phyloP scores from a whole-genome alignment of 306 rosid species.

The Canavalia gladiata region DNA sequence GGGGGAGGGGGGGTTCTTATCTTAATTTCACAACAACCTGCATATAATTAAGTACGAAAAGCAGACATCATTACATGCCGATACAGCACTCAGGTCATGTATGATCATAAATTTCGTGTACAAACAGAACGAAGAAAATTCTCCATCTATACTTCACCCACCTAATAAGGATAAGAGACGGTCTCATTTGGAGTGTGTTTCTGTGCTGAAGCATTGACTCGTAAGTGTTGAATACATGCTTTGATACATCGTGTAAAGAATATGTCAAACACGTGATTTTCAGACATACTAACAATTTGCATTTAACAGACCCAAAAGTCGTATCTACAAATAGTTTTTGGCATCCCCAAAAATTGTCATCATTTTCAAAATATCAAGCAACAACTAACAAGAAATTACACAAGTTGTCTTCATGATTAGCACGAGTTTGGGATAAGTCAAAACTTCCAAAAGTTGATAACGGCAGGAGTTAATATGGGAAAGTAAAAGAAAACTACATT shows the following conservation, averaged over 20 bases:
- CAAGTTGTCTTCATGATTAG: not conserved
- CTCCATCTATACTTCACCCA: not conserved
- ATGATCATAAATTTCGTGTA: conserved; percentile 21
- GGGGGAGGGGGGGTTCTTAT: conserved; percentile 18
- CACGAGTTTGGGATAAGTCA: not conserved
- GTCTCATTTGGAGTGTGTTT: not conserved
- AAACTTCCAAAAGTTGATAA: not conserved
- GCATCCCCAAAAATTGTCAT: not conserved
- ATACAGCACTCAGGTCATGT: conserved; percentile 27
- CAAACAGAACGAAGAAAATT: conserved; percentile 9
- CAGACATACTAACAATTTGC: conserved; percentile 1
- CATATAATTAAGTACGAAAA: conserved; percentile 42
- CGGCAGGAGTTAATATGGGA: not conserved
- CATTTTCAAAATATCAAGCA: not conserved
- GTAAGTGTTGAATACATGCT: not conserved
- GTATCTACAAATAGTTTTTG: not conserved
- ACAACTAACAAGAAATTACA: not conserved
- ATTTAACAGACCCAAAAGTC: not conserved
- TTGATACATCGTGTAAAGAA: not conserved
- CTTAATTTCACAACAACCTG: not conserved
- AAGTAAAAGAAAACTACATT: not conserved
- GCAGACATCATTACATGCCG: conserved; percentile 44
- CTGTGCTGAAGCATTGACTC: not conserved
- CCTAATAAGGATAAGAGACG: not conserved
- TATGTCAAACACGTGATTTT: conserved; percentile 28